Evolutionary conservation across 2,329 filamentous ascomycete genomes (phyloP).

Genomic region (Aspergillus viridinutans): DNA sequence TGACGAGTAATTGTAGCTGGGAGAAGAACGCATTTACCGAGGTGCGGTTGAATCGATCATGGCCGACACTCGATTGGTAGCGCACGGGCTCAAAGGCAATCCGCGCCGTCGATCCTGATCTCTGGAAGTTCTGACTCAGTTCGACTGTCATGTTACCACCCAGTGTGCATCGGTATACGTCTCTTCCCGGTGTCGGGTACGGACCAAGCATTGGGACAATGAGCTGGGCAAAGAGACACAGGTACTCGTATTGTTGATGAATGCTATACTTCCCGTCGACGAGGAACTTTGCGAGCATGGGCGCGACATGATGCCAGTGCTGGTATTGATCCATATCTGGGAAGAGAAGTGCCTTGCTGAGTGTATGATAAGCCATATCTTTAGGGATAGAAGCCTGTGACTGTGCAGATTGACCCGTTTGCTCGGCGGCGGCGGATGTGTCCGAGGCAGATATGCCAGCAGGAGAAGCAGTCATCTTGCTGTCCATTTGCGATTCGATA

Average conservation of each 20-base stretch:
- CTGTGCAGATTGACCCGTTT: not conserved
- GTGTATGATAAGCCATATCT: not conserved
- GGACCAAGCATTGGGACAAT: constrained; percentile 7
- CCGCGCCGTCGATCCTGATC: not conserved
- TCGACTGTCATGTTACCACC: not conserved
- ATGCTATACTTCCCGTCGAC: constrained; percentile 5
- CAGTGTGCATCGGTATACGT: not conserved
- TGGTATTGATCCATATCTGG: constrained; percentile 7
- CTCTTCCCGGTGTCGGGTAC: not conserved
- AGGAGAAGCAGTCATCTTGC: not conserved
- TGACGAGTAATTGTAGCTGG: not conserved
- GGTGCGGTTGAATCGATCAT: not conserved
- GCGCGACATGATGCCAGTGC: constrained; percentile 6
- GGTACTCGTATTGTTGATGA: constrained; percentile 9
- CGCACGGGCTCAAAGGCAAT: not conserved
- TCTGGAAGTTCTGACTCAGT: not conserved
- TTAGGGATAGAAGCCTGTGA: not conserved
- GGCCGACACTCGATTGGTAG: not conserved
- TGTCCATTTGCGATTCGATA: not conserved
- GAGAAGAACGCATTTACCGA: not conserved
- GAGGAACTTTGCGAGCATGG: constrained; percentile 8
- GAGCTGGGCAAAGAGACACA: constrained; percentile 6
- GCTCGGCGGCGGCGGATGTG: not conserved
- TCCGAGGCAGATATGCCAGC: not conserved
- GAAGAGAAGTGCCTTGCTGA: not conserved